Evolutionary conservation across 2,329 filamentous ascomycete genomes (phyloP).

Genomic region (Fusarium buharicum): DNA sequence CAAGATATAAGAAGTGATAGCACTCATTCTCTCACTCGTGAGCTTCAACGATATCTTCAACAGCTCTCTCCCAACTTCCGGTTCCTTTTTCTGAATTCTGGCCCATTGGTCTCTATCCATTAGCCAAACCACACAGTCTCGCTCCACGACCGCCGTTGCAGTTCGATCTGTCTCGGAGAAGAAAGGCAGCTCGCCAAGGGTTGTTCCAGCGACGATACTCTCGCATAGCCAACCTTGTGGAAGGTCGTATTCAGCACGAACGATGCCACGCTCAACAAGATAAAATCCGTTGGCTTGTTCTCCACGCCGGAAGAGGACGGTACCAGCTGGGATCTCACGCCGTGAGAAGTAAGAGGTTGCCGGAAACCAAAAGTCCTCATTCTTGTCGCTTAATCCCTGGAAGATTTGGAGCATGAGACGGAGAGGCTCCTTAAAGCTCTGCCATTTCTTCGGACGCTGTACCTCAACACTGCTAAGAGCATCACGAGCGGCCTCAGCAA

Average conservation of each 20-base stretch:
- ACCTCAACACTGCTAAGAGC: constrained; percentile 75
- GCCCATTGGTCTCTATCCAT: constrained; percentile 79
- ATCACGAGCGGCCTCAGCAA: constrained; percentile 80
- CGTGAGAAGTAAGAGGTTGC: constrained; percentile 79
- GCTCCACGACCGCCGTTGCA: constrained; percentile 85
- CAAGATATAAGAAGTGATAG: constrained; percentile 68
- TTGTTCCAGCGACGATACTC: constrained; percentile 92
- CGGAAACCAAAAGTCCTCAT: constrained; percentile 95
- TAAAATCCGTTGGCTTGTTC: constrained; percentile 87
- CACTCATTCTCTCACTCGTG: constrained; percentile 89
- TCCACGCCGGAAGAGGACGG: constrained; percentile 80
- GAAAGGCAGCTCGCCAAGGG: constrained; percentile 95
- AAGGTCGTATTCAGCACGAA: constrained; percentile 89
- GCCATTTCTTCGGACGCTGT: constrained; percentile 74
- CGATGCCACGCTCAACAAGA: constrained; percentile 86
- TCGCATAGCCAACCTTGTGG: constrained; percentile 91
- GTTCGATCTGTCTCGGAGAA: constrained; percentile 91
- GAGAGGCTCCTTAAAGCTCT: constrained; percentile 87
- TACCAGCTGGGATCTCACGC: constrained; percentile 73
- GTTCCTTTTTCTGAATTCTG: constrained; percentile 75
- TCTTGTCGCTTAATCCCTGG: constrained; percentile 83
- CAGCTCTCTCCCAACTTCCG: constrained; percentile 84
- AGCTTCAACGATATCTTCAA: constrained; percentile 89
- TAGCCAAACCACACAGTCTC: constrained; percentile 84
- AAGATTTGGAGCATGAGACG: constrained; percentile 96